These are phyloP conservation scores for Aspergillus sojae DNA, from an alignment of 2,329 filamentous ascomycete genomes.

Conservation along the genomic window DNA sequence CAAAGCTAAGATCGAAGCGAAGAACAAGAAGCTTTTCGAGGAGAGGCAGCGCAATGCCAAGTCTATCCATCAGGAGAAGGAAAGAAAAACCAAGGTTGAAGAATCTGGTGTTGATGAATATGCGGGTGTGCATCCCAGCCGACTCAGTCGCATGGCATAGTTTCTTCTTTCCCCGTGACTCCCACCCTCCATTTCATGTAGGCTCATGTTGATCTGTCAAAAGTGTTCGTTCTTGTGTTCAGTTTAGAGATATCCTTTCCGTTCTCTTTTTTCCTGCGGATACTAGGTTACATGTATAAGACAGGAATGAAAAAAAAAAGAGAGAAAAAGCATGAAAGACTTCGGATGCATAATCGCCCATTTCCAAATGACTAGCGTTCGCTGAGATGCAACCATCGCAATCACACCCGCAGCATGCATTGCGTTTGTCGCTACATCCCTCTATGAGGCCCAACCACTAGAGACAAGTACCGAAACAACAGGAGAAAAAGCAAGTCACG, in stretches of 20 bases:
- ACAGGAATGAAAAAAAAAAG: conserved; percentile 7
- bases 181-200: neutral
- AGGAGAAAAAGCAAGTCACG: neutral
- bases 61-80: conserved; percentile 50
- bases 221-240: conserved; percentile 12
- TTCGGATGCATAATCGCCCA: neutral
- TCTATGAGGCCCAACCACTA: neutral
- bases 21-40: conserved; percentile 83
- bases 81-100: conserved; percentile 28
- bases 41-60: conserved; percentile 59
- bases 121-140: conserved; percentile 48
- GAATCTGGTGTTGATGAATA: conserved; percentile 28
- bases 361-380: conserved; percentile 1
- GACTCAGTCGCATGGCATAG: conserved; percentile 40
- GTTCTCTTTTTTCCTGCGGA: conserved; percentile 17
- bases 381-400: conserved; percentile 3
- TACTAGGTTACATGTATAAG: conserved; percentile 11
- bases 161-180: neutral
- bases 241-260: conserved; percentile 21
- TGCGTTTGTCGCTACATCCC: neutral
- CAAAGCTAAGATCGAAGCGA: conserved; percentile 75
- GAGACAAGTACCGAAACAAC: neutral
- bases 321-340: neutral
- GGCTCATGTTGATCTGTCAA: neutral
- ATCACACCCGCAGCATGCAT: conserved; percentile 3